phyloP scores from a whole-genome alignment of 2,329 filamentous ascomycete species.

The Ophiostoma fasciatum region DNA sequence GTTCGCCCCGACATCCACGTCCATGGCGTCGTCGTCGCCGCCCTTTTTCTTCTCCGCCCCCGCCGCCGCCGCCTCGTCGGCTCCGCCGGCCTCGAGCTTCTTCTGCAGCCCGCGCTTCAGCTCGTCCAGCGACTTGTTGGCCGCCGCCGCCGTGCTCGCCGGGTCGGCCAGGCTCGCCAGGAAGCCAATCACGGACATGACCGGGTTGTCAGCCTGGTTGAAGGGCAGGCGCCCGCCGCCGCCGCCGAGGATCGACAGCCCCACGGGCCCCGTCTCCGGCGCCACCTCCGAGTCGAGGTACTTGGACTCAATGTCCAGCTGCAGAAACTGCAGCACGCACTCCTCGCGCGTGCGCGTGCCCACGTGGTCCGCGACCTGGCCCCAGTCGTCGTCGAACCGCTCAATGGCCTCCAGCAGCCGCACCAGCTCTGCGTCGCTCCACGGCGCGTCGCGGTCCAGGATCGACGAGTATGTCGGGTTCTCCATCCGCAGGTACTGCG shows the following conservation, averaged over 20 bases:
- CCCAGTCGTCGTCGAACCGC: conserved; percentile 91
- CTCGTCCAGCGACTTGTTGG: conserved; percentile 73
- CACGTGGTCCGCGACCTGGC: conserved; percentile 81
- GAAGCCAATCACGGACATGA: conserved; percentile 92
- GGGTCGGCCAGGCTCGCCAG: conserved; percentile 84
- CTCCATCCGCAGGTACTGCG: conserved; percentile 78
- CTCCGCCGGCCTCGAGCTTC: conserved; percentile 60
- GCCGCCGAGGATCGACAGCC: conserved; percentile 52
- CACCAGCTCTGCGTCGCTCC: conserved; percentile 84
- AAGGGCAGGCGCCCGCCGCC: conserved; percentile 75
- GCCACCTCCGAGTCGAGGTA: conserved; percentile 68
- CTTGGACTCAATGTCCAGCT: conserved; percentile 94
- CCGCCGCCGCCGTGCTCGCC: conserved; percentile 76
- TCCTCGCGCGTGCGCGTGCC: conserved; percentile 85
- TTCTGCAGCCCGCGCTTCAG: conserved; percentile 68
- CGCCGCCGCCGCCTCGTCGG: conserved; percentile 15
- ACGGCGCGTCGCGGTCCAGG: conserved; percentile 73
- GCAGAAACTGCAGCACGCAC: conserved; percentile 91
- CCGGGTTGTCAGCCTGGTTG: conserved; percentile 84
- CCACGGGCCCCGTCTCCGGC: conserved; percentile 33
- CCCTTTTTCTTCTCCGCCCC: conserved; percentile 31
- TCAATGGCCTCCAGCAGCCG: conserved; percentile 82
- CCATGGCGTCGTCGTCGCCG: conserved; percentile 52
- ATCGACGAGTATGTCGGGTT: conserved; percentile 68
- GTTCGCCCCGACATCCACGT: conserved; percentile 40